A percentile compares a stretch with the other conserved stretches of the same genome.
Conservation (phyloP, 768 basidiomycete genomes). For the Calocybe cyanea region DNA sequence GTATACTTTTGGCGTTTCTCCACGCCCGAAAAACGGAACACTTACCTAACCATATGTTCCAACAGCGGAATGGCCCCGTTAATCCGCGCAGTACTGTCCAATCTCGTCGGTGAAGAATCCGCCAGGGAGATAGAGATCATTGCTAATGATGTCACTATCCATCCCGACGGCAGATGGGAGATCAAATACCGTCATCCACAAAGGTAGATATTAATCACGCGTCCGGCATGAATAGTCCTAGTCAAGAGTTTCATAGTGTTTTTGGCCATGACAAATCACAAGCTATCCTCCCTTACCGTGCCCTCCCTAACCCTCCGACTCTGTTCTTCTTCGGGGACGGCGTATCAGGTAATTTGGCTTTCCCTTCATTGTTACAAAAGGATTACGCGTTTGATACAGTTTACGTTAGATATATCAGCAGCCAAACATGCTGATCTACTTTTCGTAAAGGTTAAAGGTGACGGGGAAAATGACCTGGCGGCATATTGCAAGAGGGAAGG, state of each 20-base stretch:
- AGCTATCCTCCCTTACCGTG: slow-evolving; percentile 89
- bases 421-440: slow-evolving; percentile 89
- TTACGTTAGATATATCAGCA: slow-evolving; percentile 75
- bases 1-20: slow-evolving; percentile 28
- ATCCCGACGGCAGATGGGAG: slow-evolving; percentile 67
- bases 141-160: slow-evolving; percentile 80
- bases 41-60: neutral
- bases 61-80: slow-evolving; percentile 88
- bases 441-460: slow-evolving; percentile 83
- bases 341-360: slow-evolving; percentile 65
- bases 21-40: neutral
- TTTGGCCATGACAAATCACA: slow-evolving; percentile 97
- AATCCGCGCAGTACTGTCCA: slow-evolving; percentile 87
- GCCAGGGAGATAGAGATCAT: slow-evolving; percentile 84
- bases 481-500: slow-evolving; percentile 75
- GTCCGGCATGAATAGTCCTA: neutral
- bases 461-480: slow-evolving; percentile 83
- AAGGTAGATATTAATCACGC: slow-evolving; percentile 43
- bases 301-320: slow-evolving; percentile 63
- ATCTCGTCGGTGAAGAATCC: slow-evolving; percentile 69
- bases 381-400: neutral
- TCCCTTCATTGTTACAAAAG: neutral
- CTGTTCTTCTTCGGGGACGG: slow-evolving; percentile 99
- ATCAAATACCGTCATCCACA: slow-evolving; percentile 88
- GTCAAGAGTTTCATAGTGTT: slow-evolving; percentile 42